Conservation (phyloP, 768 basidiomycete species). For the Dioszegia hungarica region DNA sequence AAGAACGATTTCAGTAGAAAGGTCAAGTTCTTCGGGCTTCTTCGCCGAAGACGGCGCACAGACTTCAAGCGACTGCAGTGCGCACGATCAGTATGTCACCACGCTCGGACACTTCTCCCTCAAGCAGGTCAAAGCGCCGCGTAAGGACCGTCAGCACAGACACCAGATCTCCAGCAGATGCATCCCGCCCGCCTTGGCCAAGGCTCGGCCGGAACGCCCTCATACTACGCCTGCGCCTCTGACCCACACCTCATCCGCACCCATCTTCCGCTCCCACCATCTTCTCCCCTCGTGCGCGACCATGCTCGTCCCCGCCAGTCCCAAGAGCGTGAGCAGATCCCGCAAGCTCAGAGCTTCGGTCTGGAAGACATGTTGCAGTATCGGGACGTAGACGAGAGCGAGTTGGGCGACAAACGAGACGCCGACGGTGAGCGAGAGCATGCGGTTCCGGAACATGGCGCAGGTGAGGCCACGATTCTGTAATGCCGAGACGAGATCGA, state of each 20-base stretch:
- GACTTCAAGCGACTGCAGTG: too few relatives aligned
- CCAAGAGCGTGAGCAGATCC: conserved; percentile 68
- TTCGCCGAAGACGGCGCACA: too few relatives aligned
- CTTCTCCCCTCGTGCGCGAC: conserved; percentile 71
- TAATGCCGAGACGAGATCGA: conserved; percentile 89
- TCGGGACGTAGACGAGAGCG: conserved; percentile 78
- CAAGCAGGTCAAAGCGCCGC: too few relatives aligned
- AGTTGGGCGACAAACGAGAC: conserved; percentile 81
- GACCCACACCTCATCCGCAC: conserved; percentile 28
- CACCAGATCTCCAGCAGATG: too few relatives aligned
- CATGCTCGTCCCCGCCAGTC: conserved; percentile 63
- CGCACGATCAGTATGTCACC: too few relatives aligned
- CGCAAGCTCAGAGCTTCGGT: conserved; percentile 68
- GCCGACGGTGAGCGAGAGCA: conserved; percentile 82
- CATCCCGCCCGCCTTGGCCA: too few relatives aligned
- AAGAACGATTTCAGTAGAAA: too few relatives aligned
- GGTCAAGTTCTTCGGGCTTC: too few relatives aligned
- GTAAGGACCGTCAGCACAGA: too few relatives aligned
- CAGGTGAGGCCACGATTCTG: conserved; percentile 91
- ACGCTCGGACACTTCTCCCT: too few relatives aligned
- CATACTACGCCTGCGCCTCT: conserved; percentile 3
- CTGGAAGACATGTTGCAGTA: conserved; percentile 90
- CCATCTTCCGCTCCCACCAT: conserved; percentile 63
- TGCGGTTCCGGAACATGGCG: conserved; percentile 68
- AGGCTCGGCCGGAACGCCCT: not conserved